These are phyloP conservation scores for Podaxis carcinomalis DNA, from an alignment of 768 basidiomycete species.

Conservation along the genomic window DNA sequence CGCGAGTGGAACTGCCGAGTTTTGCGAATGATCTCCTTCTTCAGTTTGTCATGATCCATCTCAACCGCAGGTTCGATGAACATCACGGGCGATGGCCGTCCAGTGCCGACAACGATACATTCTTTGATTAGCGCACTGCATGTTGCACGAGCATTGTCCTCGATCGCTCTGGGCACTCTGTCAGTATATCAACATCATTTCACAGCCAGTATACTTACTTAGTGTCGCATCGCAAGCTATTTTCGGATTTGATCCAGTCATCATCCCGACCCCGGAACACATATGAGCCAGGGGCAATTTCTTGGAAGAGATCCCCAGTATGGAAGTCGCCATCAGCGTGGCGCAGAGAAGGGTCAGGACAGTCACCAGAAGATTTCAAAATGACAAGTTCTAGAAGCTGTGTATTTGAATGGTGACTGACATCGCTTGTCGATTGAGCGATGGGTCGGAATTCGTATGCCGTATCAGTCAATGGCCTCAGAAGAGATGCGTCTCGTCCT, in stretches of 20 bases:
- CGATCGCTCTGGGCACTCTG: conserved; percentile 44
- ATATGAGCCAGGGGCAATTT: conserved; percentile 54
- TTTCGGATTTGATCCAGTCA: conserved; percentile 84
- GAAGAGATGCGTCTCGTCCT: conserved; percentile 44
- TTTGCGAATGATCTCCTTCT: conserved; percentile 67
- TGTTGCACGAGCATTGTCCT: conserved; percentile 66
- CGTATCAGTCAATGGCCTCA: conserved; percentile 53
- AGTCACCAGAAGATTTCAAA: conserved; percentile 60
- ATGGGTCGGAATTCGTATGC: conserved; percentile 66
- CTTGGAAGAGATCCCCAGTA: conserved; percentile 76
- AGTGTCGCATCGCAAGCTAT: conserved; percentile 74
- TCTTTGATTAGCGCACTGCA: conserved; percentile 64
- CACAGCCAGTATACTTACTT: conserved; percentile 21
- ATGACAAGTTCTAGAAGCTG: conserved; percentile 67
- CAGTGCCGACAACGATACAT: conserved; percentile 74
- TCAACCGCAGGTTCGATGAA: conserved; percentile 63
- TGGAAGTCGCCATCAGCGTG: conserved; percentile 67
- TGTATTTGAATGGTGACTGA: conserved; percentile 48
- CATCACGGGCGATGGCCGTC: conserved; percentile 70
- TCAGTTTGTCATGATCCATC: conserved; percentile 53
- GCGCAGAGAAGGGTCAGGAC: conserved; percentile 56
- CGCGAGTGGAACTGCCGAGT: conserved; percentile 70
- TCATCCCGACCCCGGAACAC: conserved; percentile 70
- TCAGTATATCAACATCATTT: background rate
- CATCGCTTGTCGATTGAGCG: conserved; percentile 31